Evolutionary conservation across 495 filamentous ascomycete genomes (phyloP), one percentile per base, ranked within the genome.

Genomic region (Annulohypoxylon nitens): DNA sequence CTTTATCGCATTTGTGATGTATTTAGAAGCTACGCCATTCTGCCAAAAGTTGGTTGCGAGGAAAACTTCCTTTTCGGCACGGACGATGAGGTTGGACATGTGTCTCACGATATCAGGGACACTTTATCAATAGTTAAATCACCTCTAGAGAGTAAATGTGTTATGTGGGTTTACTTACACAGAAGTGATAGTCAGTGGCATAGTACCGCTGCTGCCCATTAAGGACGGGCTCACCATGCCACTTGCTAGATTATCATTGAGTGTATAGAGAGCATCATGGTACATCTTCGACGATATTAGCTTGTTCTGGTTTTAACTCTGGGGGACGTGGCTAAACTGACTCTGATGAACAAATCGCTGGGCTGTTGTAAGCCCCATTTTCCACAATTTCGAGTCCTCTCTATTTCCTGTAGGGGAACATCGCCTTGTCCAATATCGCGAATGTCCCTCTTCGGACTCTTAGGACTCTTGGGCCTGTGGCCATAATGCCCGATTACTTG

Each of bases 1-100:
- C 9, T 79, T 82, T 47, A 95, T 85, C 3, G 90, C 89, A 81
- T 93, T 87, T 11, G 87, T 90, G 55, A 94, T 84, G 58, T 91
- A 85, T 18, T 82, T 88, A 34, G 89, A 89, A 0, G 91, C 90
- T 14, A 89, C 86, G 2, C 90, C 90, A 59, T 89, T 80, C 64
- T 89, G 84, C 92, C 92, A 95, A 79, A 88, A 93, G 70, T 92
- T 92, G 0, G 92, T 95, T 0, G 88, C 90, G 7, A 95, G 78
- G 61, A 90, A 89, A 1, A 95, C 70, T 76, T 95, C 92, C 50
- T 84, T 86, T 76, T 93, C 83, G 1, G 92, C 92, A 0, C 91
- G 86, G 14, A 85, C 91, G 59, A 95, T 93, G 18, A 91, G 85
- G 75, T 94, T 94, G 12, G 90, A 88, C 82, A 92, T 90, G 80